Conservation (phyloP, 768 basidiomycete genomes). For the Fomitopsis pulvina region DNA sequence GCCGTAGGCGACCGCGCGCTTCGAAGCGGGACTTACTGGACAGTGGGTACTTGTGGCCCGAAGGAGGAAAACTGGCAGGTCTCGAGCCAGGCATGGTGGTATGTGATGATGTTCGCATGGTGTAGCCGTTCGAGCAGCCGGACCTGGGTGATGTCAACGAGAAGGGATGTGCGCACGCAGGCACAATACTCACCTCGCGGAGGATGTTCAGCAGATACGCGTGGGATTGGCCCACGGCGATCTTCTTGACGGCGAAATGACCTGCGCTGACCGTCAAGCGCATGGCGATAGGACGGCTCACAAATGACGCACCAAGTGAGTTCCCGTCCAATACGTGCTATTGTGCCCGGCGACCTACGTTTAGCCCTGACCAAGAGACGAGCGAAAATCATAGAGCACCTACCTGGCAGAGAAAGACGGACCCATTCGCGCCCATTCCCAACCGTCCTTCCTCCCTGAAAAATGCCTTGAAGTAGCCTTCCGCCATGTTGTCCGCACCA, state of each 20-base stretch:
- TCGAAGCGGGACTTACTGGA: slow-evolving; percentile 53
- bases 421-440: slow-evolving; percentile 94
- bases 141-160: slow-evolving; percentile 39
- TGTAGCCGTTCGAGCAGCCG: slow-evolving; percentile 79
- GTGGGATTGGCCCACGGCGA: slow-evolving; percentile 89
- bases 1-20: background rate
- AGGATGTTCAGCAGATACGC: slow-evolving; percentile 78
- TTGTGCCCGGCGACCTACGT: background rate
- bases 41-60: slow-evolving; percentile 79
- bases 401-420: slow-evolving; percentile 84
- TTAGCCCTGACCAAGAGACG: background rate
- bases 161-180: background rate
- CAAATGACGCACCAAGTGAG: slow-evolving; percentile 49
- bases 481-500: slow-evolving; percentile 70
- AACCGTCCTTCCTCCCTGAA: slow-evolving; percentile 85
- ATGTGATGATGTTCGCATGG: slow-evolving; percentile 92
- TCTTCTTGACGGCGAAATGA: slow-evolving; percentile 94
- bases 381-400: slow-evolving; percentile 10
- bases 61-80: slow-evolving; percentile 79
- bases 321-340: slow-evolving; percentile 88
- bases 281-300: background rate
- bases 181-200: slow-evolving; percentile 44
- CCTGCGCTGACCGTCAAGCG: slow-evolving; percentile 31
- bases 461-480: slow-evolving; percentile 90
- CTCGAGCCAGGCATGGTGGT: slow-evolving; percentile 95